Conservation (phyloP, 202 grass and related monocot species). For the Musa balbisiana region DNA sequence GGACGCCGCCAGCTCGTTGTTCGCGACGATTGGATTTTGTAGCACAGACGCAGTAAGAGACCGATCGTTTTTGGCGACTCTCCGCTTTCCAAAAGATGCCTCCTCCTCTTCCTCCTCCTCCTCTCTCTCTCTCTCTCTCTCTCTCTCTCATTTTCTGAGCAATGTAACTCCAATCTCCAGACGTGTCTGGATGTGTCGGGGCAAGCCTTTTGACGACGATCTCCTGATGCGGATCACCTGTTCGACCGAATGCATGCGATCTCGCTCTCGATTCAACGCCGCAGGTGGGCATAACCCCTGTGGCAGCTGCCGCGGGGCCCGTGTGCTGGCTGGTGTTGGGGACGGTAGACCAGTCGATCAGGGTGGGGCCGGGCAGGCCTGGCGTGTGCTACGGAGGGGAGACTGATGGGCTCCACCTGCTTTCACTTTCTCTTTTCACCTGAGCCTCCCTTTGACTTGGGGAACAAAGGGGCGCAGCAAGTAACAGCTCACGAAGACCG, state of each 20-base stretch:
- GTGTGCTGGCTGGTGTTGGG: not conserved
- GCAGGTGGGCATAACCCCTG: not conserved
- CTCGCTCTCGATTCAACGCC: not conserved
- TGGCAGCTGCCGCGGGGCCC: too few species aligned
- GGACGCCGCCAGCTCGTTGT: conserved; percentile 4
- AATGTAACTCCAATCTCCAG: conserved; percentile 8
- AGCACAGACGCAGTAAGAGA: not conserved
- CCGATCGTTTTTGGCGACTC: conserved; percentile 2
- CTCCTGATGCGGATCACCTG: not conserved
- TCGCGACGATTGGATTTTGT: conserved; percentile 15
- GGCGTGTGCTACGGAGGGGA: too few species aligned
- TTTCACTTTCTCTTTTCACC: conserved; percentile 8
- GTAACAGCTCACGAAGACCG: not conserved
- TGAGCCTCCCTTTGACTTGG: conserved; percentile 4
- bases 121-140: not conserved
- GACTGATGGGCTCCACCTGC: not conserved
- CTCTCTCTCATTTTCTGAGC: not conserved
- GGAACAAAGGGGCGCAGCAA: not conserved
- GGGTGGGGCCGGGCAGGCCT: too few species aligned
- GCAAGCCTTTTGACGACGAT: conserved; percentile 9
- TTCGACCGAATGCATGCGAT: not conserved
- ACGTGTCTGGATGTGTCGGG: not conserved
- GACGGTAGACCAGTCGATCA: too few species aligned
- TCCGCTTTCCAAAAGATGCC: conserved; percentile 21
- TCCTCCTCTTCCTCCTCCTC: not conserved